Conservation (phyloP, 192 early-diverging fungal species). For the Thoreauomyces humboldtii region DNA sequence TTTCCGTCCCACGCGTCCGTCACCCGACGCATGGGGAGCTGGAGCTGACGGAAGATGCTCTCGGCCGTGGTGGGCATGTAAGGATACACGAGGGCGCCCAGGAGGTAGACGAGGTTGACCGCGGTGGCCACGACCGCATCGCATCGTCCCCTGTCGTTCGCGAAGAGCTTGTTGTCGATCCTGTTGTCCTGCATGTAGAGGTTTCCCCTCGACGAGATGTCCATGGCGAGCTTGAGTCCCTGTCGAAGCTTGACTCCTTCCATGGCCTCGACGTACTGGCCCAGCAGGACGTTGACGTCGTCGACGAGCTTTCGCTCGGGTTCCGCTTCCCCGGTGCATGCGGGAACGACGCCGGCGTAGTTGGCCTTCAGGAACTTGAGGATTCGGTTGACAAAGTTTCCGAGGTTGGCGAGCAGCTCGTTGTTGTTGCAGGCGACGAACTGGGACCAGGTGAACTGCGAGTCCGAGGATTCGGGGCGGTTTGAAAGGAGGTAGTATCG, state of each 20-base stretch:
- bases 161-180: slow-evolving; percentile 86
- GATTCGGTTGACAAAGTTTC: slow-evolving; percentile 97
- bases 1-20: slow-evolving; percentile 66
- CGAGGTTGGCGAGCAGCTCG: slow-evolving; percentile 91
- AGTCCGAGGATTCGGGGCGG: slow-evolving; percentile 91
- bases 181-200: slow-evolving; percentile 91
- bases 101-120: slow-evolving; percentile 85
- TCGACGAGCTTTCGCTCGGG: slow-evolving; percentile 71
- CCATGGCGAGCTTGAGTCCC: slow-evolving; percentile 85
- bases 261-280: slow-evolving; percentile 71
- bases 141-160: slow-evolving; percentile 72
- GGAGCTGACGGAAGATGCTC: slow-evolving; percentile 79
- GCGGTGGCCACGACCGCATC: slow-evolving; percentile 82
- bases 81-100: slow-evolving; percentile 83
- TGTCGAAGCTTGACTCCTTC: slow-evolving; percentile 82
- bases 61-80: slow-evolving; percentile 88
- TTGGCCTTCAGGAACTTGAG: slow-evolving; percentile 92
- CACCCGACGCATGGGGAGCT: slow-evolving; percentile 73
- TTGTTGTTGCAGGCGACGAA: slow-evolving; percentile 94
- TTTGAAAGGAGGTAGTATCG: slow-evolving; percentile 92
- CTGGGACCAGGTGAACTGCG: slow-evolving; percentile 88
- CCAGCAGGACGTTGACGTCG: slow-evolving; percentile 77
- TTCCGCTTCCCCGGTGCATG: slow-evolving; percentile 48
- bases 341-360: slow-evolving; percentile 82
- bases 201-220: slow-evolving; percentile 93